These are phyloP conservation scores for Arthrobotrys entomopaga DNA, from an alignment of 2,329 filamentous ascomycete genomes.

Conservation along the genomic window DNA sequence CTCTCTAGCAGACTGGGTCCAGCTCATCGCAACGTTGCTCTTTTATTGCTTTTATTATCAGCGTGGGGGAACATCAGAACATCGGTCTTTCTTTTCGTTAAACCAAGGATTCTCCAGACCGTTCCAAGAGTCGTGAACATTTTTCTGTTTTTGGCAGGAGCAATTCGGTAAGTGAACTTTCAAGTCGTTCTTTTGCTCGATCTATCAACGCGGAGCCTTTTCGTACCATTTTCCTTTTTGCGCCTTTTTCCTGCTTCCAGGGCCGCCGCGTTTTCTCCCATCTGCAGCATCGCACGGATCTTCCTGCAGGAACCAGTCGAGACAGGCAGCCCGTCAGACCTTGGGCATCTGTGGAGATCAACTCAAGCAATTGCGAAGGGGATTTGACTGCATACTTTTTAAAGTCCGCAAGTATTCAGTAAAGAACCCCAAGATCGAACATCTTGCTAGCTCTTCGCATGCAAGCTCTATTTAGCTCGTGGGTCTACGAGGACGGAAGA, in stretches of 20 bases:
- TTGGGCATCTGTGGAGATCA: conserved; percentile 1
- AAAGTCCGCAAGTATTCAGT: too few species aligned
- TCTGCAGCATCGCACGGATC: conserved; percentile 25
- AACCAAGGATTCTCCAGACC: conserved; percentile 1
- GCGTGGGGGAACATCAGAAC: conserved; percentile 8
- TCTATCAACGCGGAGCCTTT: conserved; percentile 27
- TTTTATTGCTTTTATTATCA: not conserved
- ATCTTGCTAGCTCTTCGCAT: too few species aligned
- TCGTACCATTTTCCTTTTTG: conserved; percentile 27
- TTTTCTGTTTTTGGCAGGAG: conserved; percentile 18
- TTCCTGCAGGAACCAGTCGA: conserved; percentile 38
- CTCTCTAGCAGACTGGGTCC: not conserved
- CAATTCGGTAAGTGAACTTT: not conserved
- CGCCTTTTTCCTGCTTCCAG: conserved; percentile 24
- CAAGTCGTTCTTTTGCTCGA: conserved; percentile 14
- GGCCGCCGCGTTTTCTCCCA: not conserved
- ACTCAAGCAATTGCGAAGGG: conserved; percentile 1
- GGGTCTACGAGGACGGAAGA: not conserved
- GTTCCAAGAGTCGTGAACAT: not conserved
- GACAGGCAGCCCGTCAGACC: not conserved
- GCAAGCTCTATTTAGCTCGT: conserved; percentile 1
- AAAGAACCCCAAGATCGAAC: too few species aligned
- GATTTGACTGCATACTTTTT: too few species aligned
- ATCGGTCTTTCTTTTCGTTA: not conserved
- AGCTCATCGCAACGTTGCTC: not conserved